These are phyloP conservation scores for Pseudogymnoascus sp. DNA, from an alignment of 2,329 filamentous ascomycete species.

Conservation along the genomic window DNA sequence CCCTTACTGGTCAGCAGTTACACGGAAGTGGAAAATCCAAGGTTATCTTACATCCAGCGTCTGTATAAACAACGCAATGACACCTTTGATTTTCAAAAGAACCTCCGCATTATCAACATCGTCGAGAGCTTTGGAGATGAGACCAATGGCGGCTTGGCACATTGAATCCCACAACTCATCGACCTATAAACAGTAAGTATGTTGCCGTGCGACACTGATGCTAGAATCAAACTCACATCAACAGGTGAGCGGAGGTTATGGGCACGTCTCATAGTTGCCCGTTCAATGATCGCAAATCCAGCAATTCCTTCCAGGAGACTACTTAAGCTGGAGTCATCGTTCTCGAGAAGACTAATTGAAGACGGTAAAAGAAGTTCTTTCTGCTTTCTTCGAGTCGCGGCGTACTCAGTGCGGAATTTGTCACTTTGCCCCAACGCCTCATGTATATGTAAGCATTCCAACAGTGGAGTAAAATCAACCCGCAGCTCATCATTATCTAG, in stretches of 20 bases:
- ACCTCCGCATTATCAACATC: slow-evolving; percentile 83
- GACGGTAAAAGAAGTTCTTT: slow-evolving; percentile 82
- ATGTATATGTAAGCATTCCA: slow-evolving; percentile 94
- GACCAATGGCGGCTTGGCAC: slow-evolving; percentile 77
- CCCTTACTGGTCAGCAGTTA: slow-evolving; percentile 45
- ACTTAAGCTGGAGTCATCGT: slow-evolving; percentile 81
- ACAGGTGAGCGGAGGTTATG: slow-evolving; percentile 74
- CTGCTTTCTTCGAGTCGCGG: slow-evolving; percentile 81
- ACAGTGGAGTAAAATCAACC: slow-evolving; percentile 89
- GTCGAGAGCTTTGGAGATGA: slow-evolving; percentile 73
- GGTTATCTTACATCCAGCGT: slow-evolving; percentile 77
- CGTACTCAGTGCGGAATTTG: slow-evolving; percentile 84
- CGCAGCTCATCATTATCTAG: slow-evolving; percentile 92
- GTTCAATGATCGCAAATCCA: slow-evolving; percentile 94
- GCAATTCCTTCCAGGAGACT: slow-evolving; percentile 88
- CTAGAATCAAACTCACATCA: slow-evolving; percentile 54
- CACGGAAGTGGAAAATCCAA: not conserved
- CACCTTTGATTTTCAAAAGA: slow-evolving; percentile 88
- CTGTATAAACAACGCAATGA: slow-evolving; percentile 90
- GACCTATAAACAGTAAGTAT: slow-evolving; percentile 47
- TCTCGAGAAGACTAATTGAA: slow-evolving; percentile 68
- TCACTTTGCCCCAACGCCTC: slow-evolving; percentile 89
- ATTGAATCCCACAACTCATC: slow-evolving; percentile 98
- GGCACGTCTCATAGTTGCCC: slow-evolving; percentile 80
- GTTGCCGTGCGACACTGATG: not conserved